A percentile compares a stretch with the other conserved stretches of the same genome.
phyloP scores from a whole-genome alignment of 140 eudicot genomes.

The Flaveria floridana region DNA sequence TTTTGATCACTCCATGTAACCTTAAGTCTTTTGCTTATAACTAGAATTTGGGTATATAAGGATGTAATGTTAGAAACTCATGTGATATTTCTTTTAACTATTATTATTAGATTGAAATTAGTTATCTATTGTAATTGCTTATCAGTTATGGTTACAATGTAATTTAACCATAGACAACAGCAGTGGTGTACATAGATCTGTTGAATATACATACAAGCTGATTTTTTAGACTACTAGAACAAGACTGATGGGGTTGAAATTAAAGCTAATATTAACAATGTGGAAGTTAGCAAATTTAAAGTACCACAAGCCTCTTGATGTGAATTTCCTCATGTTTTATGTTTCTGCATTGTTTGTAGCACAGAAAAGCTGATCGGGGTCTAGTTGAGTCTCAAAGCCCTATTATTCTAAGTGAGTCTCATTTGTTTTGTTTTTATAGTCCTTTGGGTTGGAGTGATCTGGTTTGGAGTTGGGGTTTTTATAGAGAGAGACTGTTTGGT shows the following conservation, averaged over 20 bases:
- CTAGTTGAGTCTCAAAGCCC: too few relatives aligned
- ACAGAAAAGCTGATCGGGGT: too few relatives aligned
- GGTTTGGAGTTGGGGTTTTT: too few relatives aligned
- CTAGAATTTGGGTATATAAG: background rate
- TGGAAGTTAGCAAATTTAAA: background rate
- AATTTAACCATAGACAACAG: background rate
- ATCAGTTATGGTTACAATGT: background rate
- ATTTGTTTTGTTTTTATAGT: too few relatives aligned
- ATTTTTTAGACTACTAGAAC: background rate
- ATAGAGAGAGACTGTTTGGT: too few relatives aligned
- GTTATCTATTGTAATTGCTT: background rate
- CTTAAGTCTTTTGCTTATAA: background rate
- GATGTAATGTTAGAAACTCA: background rate
- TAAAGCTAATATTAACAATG: too few relatives aligned
- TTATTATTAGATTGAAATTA: background rate
- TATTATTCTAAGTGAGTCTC: too few relatives aligned
- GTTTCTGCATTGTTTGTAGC: too few relatives aligned
- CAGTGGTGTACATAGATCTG: background rate
- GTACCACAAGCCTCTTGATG: background rate
- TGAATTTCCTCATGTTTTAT: background rate
- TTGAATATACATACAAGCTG: background rate
- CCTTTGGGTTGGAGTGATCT: too few relatives aligned
- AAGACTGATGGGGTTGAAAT: background rate
- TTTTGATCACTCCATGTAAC: background rate
- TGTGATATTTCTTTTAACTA: background rate